Conservation (phyloP, 768 basidiomycete species). For the Lactifluus volemus region DNA sequence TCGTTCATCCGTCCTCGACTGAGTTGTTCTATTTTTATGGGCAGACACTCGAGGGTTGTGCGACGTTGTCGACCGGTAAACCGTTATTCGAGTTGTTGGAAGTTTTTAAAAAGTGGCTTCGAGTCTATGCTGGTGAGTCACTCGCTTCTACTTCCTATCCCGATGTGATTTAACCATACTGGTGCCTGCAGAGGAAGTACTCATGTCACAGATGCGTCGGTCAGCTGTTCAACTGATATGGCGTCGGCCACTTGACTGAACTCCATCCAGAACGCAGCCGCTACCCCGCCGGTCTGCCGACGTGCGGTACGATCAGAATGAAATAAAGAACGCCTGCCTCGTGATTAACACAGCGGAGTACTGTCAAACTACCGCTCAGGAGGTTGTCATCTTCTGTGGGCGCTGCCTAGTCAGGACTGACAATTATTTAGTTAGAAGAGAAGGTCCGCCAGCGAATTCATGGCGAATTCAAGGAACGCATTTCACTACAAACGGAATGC, state of each 20-base stretch:
- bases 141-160: background rate
- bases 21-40: slow-evolving; percentile 97
- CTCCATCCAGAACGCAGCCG: slow-evolving; percentile 30
- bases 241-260: background rate
- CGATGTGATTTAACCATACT: slow-evolving; percentile 11
- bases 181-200: slow-evolving; percentile 67
- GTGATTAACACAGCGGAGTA: slow-evolving; percentile 97
- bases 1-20: slow-evolving; percentile 86
- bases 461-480: slow-evolving; percentile 63
- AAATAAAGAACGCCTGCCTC: slow-evolving; percentile 78
- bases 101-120: slow-evolving; percentile 90
- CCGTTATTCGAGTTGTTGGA: slow-evolving; percentile 73
- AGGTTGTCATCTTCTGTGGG: slow-evolving; percentile 38
- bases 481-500: slow-evolving; percentile 77
- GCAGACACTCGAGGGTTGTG: slow-evolving; percentile 90
- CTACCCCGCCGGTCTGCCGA: slow-evolving; percentile 65
- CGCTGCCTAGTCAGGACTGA: background rate
- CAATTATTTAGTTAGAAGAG: slow-evolving; percentile 67
- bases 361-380: slow-evolving; percentile 83
- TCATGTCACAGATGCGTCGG: slow-evolving; percentile 69
- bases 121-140: slow-evolving; percentile 76
- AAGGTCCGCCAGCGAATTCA: slow-evolving; percentile 79
- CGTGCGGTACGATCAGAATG: slow-evolving; percentile 61
- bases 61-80: slow-evolving; percentile 78
- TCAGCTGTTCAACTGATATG: slow-evolving; percentile 23